Base-by-base conservation (phyloP, 179 eudicot species). In the Silene vulgaris region DNA sequence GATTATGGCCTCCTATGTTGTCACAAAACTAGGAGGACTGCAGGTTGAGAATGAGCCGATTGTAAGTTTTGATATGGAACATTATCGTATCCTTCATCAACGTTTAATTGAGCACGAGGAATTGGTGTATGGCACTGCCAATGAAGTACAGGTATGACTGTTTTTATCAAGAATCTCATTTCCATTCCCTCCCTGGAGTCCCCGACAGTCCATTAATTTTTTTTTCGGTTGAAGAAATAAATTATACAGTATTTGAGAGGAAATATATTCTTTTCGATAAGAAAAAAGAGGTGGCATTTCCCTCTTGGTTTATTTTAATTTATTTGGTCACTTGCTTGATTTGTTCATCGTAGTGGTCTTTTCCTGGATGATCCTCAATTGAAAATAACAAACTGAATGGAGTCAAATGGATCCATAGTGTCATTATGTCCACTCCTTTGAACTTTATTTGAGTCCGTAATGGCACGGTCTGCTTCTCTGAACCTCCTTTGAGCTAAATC, bases 21-120 rank as follows among this genome's bases (percentile, higher is more conserved):
- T 89, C 21, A 95, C 97, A 7, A 91, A 95, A 78, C 88, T 95
- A 37, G 99, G 95, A 29, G 99, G 84, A 43, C 71, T 88, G 54
- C 89, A 86, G 82, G 92, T 95, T 76, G 88, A 95, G 67, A 87
- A 82, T 76, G 99, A 95, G 84, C 97, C 99, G 30, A 82, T 95
- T 65, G 97, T 95, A 77, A 89, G 85, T 82, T 89, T 95, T 84
- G 96, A 90, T 81, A 81, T 75, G 88, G 97, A 95, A 81, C 99
- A 92, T 82, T 95, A 95, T 72, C 87, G 75, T 2, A 82, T 84
- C 72, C 91, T 95, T 62, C 96, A 89, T 87, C 97, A 92, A 76
- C 99, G 99, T 63, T 89, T 95, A 69, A 85, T 92, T 83, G 99
- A 95, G 88, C 96, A 95, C 52, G 99, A 92, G 79, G 99, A 95